Evolutionary conservation across 1,284 basidiomycete genomes (phyloP), one percentile per base, ranked within the genome.

Genomic region (Trichosporon inkin): DNA sequence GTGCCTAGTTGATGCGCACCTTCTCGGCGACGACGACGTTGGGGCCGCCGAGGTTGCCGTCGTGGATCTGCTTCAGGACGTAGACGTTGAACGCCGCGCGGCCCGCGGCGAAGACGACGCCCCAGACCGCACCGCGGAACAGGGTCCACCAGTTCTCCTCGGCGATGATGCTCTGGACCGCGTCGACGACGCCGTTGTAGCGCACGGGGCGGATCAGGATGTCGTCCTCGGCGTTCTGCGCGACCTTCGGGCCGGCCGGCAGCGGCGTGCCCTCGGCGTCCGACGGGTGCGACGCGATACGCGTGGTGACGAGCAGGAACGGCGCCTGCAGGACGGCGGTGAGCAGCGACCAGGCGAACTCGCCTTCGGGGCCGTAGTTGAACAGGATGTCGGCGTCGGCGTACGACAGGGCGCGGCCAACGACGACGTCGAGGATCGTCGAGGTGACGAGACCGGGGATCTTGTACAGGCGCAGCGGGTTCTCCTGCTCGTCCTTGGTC

Each of bases 401-500:
- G 24, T 28, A 49, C 13, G 44, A 28, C 22, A 49, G 44, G 6
- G 44, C 44, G 22, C 44, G 44, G 44, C 44, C 24, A 14, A 32
- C 44, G 16, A 49, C 16, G 16, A 49, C 44, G 24, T 49, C 24
- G 28, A 49, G 44, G 44, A 49, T 49, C 2, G 44, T 49, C 16
- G 44, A 49, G 44, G 44, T 49, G 28, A 49, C 44, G 28, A 49
- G 44, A 22, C 44, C 44, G 44, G 44, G 44, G n/a, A 49, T 49
- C 44, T 49, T 22, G 44, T 49, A 49, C 14, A 49, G 14, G 6
- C n/a, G 13, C 16, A 49, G 16, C 3, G 44, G 44, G 44, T 49
- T 49, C 44, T 17, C 16, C 44, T 49, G 44, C 44, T 49, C 44
- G 19, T 22, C 14, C 44, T 49, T 24, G 44, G 44, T 49, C 44